Evolutionary conservation across 2,329 filamentous ascomycete genomes (phyloP).

Genomic region (Botrytis fragariae): DNA sequence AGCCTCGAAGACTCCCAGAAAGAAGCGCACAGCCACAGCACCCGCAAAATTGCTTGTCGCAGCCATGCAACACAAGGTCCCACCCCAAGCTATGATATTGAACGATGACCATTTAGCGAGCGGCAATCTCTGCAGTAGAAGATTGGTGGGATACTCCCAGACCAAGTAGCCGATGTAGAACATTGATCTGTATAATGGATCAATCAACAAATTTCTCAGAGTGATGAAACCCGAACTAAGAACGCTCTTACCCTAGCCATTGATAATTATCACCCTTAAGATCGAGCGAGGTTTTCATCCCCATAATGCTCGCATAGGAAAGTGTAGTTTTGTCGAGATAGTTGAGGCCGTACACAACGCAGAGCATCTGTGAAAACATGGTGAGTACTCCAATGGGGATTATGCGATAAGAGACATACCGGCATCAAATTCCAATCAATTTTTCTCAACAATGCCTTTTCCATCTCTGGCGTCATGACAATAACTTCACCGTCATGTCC

Average conservation of each 20-base stretch:
- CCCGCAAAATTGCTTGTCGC: conserved; percentile 59
- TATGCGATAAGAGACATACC: conserved; percentile 24
- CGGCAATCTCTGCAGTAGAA: conserved; percentile 51
- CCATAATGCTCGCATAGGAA: conserved; percentile 51
- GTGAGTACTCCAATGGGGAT: neutral
- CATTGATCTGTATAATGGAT: conserved; percentile 32
- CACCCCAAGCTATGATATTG: conserved; percentile 61
- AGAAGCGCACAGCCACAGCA: conserved; percentile 63
- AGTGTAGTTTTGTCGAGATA: conserved; percentile 51
- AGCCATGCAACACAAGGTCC: conserved; percentile 60
- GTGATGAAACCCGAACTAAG: neutral
- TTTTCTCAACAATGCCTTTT: conserved; percentile 45
- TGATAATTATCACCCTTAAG: conserved; percentile 43
- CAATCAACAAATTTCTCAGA: neutral
- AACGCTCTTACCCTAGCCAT: conserved; percentile 43
- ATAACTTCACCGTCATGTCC: conserved; percentile 42
- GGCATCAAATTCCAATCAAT: conserved; percentile 49
- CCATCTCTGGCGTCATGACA: conserved; percentile 42
- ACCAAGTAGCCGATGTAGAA: conserved; percentile 45
- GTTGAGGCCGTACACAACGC: conserved; percentile 57
- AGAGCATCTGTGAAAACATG: conserved; percentile 45
- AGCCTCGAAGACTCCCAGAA: conserved; percentile 66
- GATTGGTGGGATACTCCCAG: conserved; percentile 38
- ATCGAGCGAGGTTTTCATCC: conserved; percentile 44
- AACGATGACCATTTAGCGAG: conserved; percentile 62